Evolutionary conservation across 2,329 filamentous ascomycete species (phyloP), one percentile per base, ranked within the genome.

Genomic region (Aureobasidium musti): DNA sequence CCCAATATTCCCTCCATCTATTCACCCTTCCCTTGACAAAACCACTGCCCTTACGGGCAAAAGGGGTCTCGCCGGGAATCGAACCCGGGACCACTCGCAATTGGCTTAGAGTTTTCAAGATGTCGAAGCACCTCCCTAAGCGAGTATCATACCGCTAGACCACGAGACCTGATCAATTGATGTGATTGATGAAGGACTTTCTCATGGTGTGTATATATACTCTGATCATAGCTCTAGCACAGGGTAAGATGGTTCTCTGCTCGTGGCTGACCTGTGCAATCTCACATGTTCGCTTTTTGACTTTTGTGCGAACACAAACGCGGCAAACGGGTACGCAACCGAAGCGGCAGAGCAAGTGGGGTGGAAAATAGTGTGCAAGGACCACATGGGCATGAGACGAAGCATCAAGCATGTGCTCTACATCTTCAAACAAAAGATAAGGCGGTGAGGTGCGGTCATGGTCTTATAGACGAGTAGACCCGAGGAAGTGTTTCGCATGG

Each of bases 121-220:
- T 33, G 30, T 41, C 6, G 43, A 35, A 37, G 57, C 41, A 23
- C n/a, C 57, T 49, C 43, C 57, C 57, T 61, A 61, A 61, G 57
- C 57, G 57, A 61, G 57, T 61, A 61, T 61, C 57, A 61, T 61
- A 61, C 57, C 57, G 41, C 57, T 61, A 61, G 57, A 61, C 57
- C 57, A 61, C 57, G 43, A 37, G 43, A 61, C 57, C 57, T 60
- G 56, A 33, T 45, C 37, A 39, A 28, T 28, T 30, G 21, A 19
- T 30, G 21, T 57, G 37, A 21, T 57, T 28, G 54, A 43, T 57
- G 37, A 8, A 19, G 13, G 10, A 28, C 17, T 6, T 19, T 13
- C 10, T n/a, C n/a, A n/a, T n/a, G n/a, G n/a, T n/a, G n/a, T n/a
- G n/a, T n/a, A n/a, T n/a, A n/a, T n/a, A n/a, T n/a, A n/a, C n/a